Evolutionary conservation across 2,329 filamentous ascomycete genomes (phyloP).

Genomic region (Neoascochyta sp.): DNA sequence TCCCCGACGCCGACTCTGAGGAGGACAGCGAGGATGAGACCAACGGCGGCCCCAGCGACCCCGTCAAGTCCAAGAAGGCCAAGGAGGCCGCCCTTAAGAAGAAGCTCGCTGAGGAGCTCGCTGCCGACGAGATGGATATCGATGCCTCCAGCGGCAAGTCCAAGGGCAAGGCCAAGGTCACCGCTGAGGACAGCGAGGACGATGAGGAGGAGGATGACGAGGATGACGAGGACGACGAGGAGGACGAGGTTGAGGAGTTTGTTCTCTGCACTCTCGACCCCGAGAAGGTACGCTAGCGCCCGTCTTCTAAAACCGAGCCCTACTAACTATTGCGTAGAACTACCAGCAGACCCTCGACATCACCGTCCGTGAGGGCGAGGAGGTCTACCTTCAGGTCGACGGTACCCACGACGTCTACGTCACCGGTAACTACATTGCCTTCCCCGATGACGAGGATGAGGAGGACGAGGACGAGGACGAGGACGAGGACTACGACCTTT

Average conservation of each 20-base stretch:
- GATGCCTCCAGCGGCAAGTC: conserved; percentile 52
- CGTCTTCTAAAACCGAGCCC: conserved; percentile 1
- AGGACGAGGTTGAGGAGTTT: conserved; percentile 72
- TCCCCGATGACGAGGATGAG: conserved; percentile 58
- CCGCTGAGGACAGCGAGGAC: conserved; percentile 73
- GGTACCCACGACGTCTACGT: conserved; percentile 89
- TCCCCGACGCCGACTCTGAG: conserved; percentile 41
- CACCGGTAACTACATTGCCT: conserved; percentile 91
- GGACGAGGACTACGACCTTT: conserved; percentile 67
- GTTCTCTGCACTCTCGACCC: conserved; percentile 96
- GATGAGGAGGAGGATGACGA: conserved; percentile 50
- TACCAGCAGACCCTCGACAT: conserved; percentile 96
- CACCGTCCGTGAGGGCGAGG: conserved; percentile 82
- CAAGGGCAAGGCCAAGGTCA: conserved; percentile 56
- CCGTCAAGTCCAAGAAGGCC: conserved; percentile 82
- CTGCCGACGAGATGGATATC: conserved; percentile 70
- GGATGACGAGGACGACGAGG: conserved; percentile 42
- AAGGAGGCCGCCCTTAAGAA: conserved; percentile 72
- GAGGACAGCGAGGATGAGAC: conserved; percentile 65
- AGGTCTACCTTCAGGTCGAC: conserved; percentile 84
- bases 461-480: conserved; percentile 59
- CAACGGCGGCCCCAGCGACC: conserved; percentile 89
- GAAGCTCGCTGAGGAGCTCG: conserved; percentile 68
- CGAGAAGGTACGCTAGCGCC: conserved; percentile 67
- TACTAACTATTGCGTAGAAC: conserved; percentile 57